Evolutionary conservation across 148 eudicot genomes (phyloP).

Genomic region (Nepenthes mirabilis): DNA sequence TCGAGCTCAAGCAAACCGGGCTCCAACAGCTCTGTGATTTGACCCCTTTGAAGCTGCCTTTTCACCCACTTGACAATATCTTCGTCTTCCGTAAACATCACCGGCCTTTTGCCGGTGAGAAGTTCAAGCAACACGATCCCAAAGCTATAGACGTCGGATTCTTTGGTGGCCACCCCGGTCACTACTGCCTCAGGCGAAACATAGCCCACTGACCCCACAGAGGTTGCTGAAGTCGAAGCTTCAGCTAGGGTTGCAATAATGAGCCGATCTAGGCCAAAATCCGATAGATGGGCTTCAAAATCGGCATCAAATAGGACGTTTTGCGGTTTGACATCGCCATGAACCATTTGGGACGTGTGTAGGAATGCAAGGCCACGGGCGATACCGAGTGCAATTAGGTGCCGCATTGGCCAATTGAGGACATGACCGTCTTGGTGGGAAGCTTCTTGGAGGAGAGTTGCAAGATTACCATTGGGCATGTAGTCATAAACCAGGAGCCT

Average conservation of each 20-base stretch:
- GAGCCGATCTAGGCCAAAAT: slow-evolving; percentile 51
- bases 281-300: slow-evolving; percentile 73
- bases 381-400: slow-evolving; percentile 59
- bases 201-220: slow-evolving; percentile 56
- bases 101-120: slow-evolving; percentile 55
- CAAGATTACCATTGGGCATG: slow-evolving; percentile 81
- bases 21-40: slow-evolving; percentile 48
- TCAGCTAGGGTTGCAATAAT: slow-evolving; percentile 19
- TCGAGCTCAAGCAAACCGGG: slow-evolving; percentile 70
- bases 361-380: slow-evolving; percentile 63
- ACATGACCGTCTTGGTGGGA: slow-evolving; percentile 80
- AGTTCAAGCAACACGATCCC: slow-evolving; percentile 65
- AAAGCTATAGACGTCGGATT: slow-evolving; percentile 59
- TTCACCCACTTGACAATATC: slow-evolving; percentile 82
- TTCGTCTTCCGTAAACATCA: slow-evolving; percentile 60
- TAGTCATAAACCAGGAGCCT: slow-evolving; percentile 59
- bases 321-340: slow-evolving; percentile 66
- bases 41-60: slow-evolving; percentile 56
- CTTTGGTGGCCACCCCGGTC: slow-evolving; percentile 37
- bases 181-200: slow-evolving; percentile 45
- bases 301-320: slow-evolving; percentile 69
- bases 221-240: slow-evolving; percentile 36
- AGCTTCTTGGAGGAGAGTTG: slow-evolving; percentile 65
- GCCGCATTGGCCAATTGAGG: slow-evolving; percentile 80
- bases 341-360: slow-evolving; percentile 34